Base-by-base conservation (phyloP, 2,329 filamentous ascomycete species). In the Sporothrix dimorphospora region DNA sequence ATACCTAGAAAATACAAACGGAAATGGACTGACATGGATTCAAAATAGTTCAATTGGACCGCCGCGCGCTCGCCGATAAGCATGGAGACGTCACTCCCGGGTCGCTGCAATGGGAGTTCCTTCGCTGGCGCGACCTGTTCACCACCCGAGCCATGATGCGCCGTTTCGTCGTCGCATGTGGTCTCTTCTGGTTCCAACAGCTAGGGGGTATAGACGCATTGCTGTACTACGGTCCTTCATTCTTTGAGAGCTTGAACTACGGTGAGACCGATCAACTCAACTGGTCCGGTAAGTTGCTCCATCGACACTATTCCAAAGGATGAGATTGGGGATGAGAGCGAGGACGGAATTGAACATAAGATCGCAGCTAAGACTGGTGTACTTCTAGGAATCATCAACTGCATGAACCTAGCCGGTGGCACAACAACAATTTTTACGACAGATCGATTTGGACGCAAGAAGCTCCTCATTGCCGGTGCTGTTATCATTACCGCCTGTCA, bases 171-270 rank as follows among this genome's bases (percentile, higher is more conserved):
- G 59, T 63, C 30, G 59, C 59, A 8, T 63, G 59, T 24, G 59
- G 59, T 4, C 59, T 63, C 34, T 63, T 63, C 34, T 63, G 59
- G 59, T 63, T 63, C 59, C 59, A 63, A 11, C 59, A 63, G 59
- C 59, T 63, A 2, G 59, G 38, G 1, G 59, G 59, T 1, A 63
- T 63, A 8, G 59, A 63, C 19, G 59, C 59, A 3, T 34, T 63
- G 16, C n/a, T 63, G 21, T 65, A 65, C 40, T 65, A 65, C 21
- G 61, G 61, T 4, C 61, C 61, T 16, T 45, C 61, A 1, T 65
- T 65, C 21, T 47, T 65, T 8, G 40, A 65, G 61, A 42, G 21
- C 21, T 24, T 65, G n/a, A 65, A 30, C 40, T 65, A 65, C 14
- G 40, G 61, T 21, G 40, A 42, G 38, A 65, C 61, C 2, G 61